phyloP scores from a whole-genome alignment of 306 rosid species.

The Coriaria nepalensis region DNA sequence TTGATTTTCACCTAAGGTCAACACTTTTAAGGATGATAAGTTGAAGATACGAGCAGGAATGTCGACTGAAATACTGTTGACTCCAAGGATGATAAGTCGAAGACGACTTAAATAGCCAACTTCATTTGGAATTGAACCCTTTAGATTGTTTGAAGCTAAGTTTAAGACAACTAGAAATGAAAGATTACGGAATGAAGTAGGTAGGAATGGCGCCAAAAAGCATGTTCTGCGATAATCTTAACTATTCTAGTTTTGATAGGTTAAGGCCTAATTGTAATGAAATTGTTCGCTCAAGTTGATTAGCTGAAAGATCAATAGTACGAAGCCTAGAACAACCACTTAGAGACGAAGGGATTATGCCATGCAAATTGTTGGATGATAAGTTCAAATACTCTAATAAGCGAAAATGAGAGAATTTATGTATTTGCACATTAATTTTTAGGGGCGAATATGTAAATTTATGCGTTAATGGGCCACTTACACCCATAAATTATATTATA shows the following conservation, averaged over 20 bases:
- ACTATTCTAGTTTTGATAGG: too few relatives aligned
- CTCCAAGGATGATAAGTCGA: not conserved
- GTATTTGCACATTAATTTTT: too few relatives aligned
- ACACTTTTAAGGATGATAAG: constrained; percentile 5
- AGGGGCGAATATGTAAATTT: too few relatives aligned
- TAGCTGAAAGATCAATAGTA: too few relatives aligned
- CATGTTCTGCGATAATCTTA: too few relatives aligned
- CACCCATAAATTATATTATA: too few relatives aligned
- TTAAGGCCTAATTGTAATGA: too few relatives aligned
- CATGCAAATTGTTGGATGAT: not conserved
- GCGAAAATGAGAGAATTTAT: not conserved
- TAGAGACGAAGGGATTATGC: not conserved
- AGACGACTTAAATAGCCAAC: not conserved
- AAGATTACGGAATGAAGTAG: too few relatives aligned
- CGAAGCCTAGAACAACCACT: constrained; percentile 5
- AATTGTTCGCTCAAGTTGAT: too few relatives aligned
- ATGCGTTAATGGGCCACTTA: too few relatives aligned
- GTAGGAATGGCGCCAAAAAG: too few relatives aligned
- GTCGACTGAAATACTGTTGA: constrained; percentile 1
- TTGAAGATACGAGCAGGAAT: constrained; percentile 6
- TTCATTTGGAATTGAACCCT: constrained; percentile 7
- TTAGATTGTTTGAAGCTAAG: constrained; percentile 8
- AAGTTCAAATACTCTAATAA: constrained; percentile 1
- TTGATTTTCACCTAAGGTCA: constrained; percentile 21
- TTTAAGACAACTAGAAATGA: too few relatives aligned